Evolutionary conservation across 805 yeast genomes (phyloP).

Genomic region (Sungouiozyma intestinalis): DNA sequence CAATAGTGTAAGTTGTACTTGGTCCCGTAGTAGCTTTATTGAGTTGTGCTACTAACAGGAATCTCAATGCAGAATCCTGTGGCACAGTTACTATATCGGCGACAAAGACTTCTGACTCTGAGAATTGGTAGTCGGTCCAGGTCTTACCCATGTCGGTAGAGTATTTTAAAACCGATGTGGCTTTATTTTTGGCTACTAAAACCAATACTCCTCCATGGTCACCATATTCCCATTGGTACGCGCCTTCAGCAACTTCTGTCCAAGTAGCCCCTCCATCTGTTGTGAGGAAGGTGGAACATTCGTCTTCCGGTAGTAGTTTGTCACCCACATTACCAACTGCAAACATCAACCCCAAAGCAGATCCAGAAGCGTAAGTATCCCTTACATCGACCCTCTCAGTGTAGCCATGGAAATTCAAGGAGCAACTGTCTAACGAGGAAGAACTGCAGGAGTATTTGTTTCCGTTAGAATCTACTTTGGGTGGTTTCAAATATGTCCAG

Average conservation of each 20-base stretch:
- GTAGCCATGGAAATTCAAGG: slow-evolving; percentile 79
- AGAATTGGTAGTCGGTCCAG: slow-evolving; percentile 61
- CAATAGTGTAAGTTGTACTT: slow-evolving; percentile 43
- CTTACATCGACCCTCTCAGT: slow-evolving; percentile 78
- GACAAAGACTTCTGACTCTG: slow-evolving; percentile 44
- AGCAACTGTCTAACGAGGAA: slow-evolving; percentile 47
- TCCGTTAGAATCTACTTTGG: slow-evolving; percentile 51
- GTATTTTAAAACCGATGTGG: slow-evolving; percentile 49
- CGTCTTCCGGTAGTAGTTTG: slow-evolving; percentile 35
- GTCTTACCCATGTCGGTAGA: slow-evolving; percentile 72
- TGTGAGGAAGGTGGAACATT: slow-evolving; percentile 64
- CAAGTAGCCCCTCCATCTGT: slow-evolving; percentile 89
- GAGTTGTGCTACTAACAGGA: slow-evolving; percentile 49
- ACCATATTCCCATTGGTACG: slow-evolving; percentile 89
- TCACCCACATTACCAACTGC: slow-evolving; percentile 93
- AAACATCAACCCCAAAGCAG: slow-evolving; percentile 80
- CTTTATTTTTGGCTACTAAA: slow-evolving; percentile 47
- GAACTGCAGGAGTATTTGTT: slow-evolving; percentile 44
- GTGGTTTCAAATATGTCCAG: slow-evolving; percentile 69
- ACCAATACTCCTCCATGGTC: slow-evolving; percentile 87
- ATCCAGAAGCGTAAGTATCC: slow-evolving; percentile 77
- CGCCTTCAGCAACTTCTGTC: slow-evolving; percentile 67
- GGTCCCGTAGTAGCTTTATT: slow-evolving; percentile 36
- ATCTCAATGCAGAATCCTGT: slow-evolving; percentile 75
- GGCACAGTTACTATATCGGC: slow-evolving; percentile 84